Percentiles rank a stretch among this genome's conserved stretches.
Conservation (phyloP, 2,329 filamentous ascomycete genomes). For the Aschersonia sp. region DNA sequence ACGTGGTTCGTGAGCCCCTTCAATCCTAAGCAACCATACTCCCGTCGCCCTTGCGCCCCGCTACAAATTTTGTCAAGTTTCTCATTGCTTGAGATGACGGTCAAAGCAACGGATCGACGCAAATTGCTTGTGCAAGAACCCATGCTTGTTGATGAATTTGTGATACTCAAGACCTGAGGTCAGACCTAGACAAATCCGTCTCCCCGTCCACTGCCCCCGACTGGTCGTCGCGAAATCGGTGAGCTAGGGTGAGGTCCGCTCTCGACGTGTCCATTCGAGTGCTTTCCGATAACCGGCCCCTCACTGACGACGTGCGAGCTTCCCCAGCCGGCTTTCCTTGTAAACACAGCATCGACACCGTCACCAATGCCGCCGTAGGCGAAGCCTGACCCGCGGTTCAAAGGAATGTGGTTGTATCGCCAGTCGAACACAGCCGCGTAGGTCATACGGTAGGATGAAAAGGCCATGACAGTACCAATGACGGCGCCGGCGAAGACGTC, state of each 20-base stretch:
- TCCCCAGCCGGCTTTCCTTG: constrained; percentile 2
- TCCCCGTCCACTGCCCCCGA: background rate
- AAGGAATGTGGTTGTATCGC: constrained; percentile 48
- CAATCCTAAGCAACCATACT: no score
- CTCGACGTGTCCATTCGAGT: background rate
- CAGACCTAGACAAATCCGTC: constrained; percentile 1
- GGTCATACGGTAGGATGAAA: constrained; percentile 50
- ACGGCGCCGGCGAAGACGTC: constrained; percentile 52
- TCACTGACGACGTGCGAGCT: constrained; percentile 1
- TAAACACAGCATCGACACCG: constrained; percentile 3
- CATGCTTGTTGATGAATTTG: no score
- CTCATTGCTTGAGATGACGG: no score
- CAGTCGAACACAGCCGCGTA: constrained; percentile 57
- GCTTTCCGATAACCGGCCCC: background rate
- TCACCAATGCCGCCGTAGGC: constrained; percentile 1
- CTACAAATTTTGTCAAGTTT: no score
- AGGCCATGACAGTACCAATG: constrained; percentile 52
- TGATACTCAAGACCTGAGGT: background rate
- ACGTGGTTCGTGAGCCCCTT: no score
- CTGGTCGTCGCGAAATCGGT: background rate
- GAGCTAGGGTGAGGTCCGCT: background rate
- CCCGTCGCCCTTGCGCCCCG: no score
- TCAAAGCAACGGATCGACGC: no score
- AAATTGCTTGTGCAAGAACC: no score
- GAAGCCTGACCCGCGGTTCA: constrained; percentile 30